Conservation (phyloP, 2,329 filamentous ascomycete genomes). For the Microsporum audouinii region DNA sequence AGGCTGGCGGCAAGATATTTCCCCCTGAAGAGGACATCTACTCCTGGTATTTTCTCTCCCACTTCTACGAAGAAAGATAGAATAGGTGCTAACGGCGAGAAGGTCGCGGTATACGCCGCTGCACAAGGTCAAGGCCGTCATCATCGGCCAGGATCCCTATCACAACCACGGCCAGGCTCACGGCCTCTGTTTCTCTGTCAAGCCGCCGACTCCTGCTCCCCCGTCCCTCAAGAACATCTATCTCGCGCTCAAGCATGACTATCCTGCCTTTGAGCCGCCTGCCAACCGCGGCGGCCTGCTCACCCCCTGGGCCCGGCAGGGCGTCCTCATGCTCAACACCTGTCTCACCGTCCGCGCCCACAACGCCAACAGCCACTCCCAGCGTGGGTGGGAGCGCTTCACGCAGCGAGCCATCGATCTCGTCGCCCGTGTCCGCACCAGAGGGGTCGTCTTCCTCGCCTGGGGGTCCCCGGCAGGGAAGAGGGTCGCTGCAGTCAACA, state of each 20-base stretch:
- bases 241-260: constrained; percentile 74
- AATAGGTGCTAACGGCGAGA: constrained; percentile 11
- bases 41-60: constrained; percentile 57
- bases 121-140: constrained; percentile 76
- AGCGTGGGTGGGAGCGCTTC: constrained; percentile 83
- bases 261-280: constrained; percentile 64
- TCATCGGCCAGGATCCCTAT: constrained; percentile 93
- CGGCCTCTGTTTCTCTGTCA: constrained; percentile 89
- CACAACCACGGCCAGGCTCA: constrained; percentile 94
- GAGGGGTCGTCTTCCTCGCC: constrained; percentile 85
- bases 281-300: constrained; percentile 70
- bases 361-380: constrained; percentile 73
- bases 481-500: constrained; percentile 62
- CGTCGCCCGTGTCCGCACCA: constrained; percentile 62
- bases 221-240: constrained; percentile 93
- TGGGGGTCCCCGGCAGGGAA: constrained; percentile 83
- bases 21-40: constrained; percentile 84
- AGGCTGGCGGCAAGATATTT: constrained; percentile 65
- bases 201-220: constrained; percentile 74
- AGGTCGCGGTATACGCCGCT: constrained; percentile 94
- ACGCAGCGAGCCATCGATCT: constrained; percentile 86
- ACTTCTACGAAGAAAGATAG: not conserved
- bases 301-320: constrained; percentile 86
- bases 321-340: constrained; percentile 87
- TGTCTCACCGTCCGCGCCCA: constrained; percentile 87